These are phyloP conservation scores for Castanopsis chinensis DNA, from an alignment of 306 rosid species.

Conservation along the genomic window DNA sequence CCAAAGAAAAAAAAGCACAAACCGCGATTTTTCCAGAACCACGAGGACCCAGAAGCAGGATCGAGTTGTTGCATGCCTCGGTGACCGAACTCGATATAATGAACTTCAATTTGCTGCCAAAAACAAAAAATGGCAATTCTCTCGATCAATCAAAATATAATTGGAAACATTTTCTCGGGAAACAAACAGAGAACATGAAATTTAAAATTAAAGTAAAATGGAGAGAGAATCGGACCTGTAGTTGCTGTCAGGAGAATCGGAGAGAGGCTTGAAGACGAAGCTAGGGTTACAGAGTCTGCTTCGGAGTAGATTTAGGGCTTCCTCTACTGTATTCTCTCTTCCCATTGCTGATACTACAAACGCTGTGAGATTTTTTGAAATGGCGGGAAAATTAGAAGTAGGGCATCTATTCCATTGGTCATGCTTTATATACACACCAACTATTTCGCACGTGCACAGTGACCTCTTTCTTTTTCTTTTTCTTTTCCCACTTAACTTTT, in stretches of 20 bases:
- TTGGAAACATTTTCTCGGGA: conserved; percentile 3
- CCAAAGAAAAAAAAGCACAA: conserved; percentile 13
- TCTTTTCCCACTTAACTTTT: no score
- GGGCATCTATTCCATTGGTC: background rate
- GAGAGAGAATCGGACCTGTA: conserved; percentile 40
- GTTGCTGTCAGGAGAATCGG: conserved; percentile 54
- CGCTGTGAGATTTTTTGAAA: background rate
- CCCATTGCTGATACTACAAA: conserved; percentile 24
- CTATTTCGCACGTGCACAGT: no score
- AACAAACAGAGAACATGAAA: conserved; percentile 8
- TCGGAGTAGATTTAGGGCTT: conserved; percentile 57
- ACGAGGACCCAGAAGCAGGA: conserved; percentile 89
- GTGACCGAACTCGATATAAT: conserved; percentile 73
- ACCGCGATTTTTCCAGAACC: conserved; percentile 85
- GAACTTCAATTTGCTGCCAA: conserved; percentile 73
- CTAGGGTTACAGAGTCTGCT: conserved; percentile 58
- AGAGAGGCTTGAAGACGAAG: conserved; percentile 45
- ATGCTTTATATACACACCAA: no score
- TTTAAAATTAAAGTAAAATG: background rate
- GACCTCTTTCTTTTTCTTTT: no score
- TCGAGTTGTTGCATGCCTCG: conserved; percentile 87
- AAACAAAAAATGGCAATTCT: background rate
- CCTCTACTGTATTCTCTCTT: conserved; percentile 39
- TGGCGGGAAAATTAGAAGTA: conserved; percentile 29
- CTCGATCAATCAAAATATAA: background rate